These are phyloP conservation scores for Colletotrichum lindemuthianum DNA, from an alignment of 2,329 filamentous ascomycete genomes.

Conservation along the genomic window DNA sequence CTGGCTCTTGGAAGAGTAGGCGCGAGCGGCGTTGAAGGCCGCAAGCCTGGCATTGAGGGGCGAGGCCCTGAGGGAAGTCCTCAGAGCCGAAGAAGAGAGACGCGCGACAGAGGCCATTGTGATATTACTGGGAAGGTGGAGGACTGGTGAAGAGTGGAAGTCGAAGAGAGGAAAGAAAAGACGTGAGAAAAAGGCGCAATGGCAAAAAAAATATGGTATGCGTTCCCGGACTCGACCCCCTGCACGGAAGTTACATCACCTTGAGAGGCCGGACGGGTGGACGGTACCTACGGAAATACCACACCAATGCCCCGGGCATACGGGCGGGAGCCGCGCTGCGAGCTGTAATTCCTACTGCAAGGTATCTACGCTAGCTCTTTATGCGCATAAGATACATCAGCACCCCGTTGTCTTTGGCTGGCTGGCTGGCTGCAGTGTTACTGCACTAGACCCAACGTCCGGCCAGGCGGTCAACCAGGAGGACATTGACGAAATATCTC, in stretches of 20 bases:
- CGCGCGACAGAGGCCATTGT: slow-evolving; percentile 87
- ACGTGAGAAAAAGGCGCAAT: slow-evolving; percentile 38
- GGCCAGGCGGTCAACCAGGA: slow-evolving; percentile 25
- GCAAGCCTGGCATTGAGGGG: slow-evolving; percentile 74
- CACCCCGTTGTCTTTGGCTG: slow-evolving; percentile 20
- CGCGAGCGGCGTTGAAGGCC: slow-evolving; percentile 85
- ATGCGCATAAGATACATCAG: slow-evolving; percentile 22
- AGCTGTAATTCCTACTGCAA: background rate
- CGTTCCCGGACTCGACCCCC: slow-evolving; percentile 31
- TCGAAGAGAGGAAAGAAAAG: slow-evolving; percentile 41
- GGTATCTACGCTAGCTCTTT: slow-evolving; percentile 18
- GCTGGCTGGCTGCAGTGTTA: no score
- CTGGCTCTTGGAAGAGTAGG: slow-evolving; percentile 93
- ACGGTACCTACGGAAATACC: slow-evolving; percentile 30
- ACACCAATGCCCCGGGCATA: slow-evolving; percentile 29
- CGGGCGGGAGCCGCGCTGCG: slow-evolving; percentile 17
- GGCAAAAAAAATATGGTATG: slow-evolving; percentile 37
- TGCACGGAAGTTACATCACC: slow-evolving; percentile 34
- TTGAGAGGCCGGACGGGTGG: slow-evolving; percentile 16
- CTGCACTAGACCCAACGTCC: slow-evolving; percentile 17
- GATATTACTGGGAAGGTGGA: slow-evolving; percentile 39
- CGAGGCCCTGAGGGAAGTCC: slow-evolving; percentile 76
- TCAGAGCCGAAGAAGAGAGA: slow-evolving; percentile 83
- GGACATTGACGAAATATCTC: slow-evolving; percentile 1
- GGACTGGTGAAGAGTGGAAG: slow-evolving; percentile 43